phyloP scores from a whole-genome alignment of 768 basidiomycete genomes.

The Clitopilus passeckerianus region DNA sequence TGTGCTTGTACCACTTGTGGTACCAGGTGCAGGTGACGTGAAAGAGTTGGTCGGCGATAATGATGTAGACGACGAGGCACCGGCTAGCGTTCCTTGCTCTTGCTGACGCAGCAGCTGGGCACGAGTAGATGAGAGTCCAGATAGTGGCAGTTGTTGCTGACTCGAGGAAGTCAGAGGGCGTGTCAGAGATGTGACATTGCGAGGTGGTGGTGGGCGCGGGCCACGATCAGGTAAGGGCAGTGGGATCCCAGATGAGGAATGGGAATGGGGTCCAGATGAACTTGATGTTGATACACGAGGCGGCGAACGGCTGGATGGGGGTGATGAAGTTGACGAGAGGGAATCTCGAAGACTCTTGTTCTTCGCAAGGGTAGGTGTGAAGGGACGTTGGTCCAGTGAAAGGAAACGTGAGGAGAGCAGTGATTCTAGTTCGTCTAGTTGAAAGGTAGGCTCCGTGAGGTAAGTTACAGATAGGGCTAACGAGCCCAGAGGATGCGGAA shows the following conservation, averaged over 20 bases:
- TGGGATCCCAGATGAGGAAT: neutral
- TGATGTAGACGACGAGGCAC: slow-evolving; percentile 10
- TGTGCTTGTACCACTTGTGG: neutral
- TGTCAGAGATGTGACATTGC: neutral
- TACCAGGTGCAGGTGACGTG: slow-evolving; percentile 5
- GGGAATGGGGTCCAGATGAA: neutral
- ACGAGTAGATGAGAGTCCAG: slow-evolving; percentile 6
- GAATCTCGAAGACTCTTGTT: slow-evolving; percentile 48
- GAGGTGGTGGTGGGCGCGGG: neutral
- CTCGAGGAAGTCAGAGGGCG: neutral
- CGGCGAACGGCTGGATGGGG: slow-evolving; percentile 11
- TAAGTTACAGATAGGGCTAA: slow-evolving; percentile 61
- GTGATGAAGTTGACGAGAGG: slow-evolving; percentile 8
- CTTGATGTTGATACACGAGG: slow-evolving; percentile 20
- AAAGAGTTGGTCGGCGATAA: slow-evolving; percentile 14
- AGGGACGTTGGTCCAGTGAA: slow-evolving; percentile 61
- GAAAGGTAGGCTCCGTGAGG: slow-evolving; percentile 63
- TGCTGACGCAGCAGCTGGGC: slow-evolving; percentile 10
- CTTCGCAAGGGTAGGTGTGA: slow-evolving; percentile 69
- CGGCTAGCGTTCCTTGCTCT: slow-evolving; percentile 1
- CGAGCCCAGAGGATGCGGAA: slow-evolving; percentile 64
- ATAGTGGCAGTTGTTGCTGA: neutral
- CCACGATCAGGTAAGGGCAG: slow-evolving; percentile 1
- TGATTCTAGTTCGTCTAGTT: slow-evolving; percentile 73
- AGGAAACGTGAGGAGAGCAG: slow-evolving; percentile 70